Evolutionary conservation across 2,329 filamentous ascomycete genomes (phyloP), one percentile per base, ranked within the genome.

Genomic region (Thielaviopsis euricoi): DNA sequence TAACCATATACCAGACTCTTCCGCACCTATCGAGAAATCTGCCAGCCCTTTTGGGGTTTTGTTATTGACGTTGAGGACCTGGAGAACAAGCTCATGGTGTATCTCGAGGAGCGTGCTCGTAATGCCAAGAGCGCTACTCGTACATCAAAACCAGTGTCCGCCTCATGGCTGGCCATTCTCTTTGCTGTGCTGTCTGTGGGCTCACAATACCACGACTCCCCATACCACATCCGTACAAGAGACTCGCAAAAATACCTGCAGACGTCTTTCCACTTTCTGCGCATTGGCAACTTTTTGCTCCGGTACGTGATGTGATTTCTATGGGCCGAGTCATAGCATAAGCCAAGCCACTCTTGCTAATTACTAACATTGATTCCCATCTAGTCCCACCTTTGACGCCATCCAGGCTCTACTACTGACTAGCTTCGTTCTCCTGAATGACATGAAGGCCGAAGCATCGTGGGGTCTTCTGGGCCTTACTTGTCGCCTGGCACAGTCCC

Each of bases 361-460:
- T 15, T 26, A 17, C 51, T 23, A 17, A 61, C 64, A 6, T 64
- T 56, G 15, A 21, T 21, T 29, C 57, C 53, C 1, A 21, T 57
- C n/a, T 33, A 79, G 78, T 33, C 81, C 81, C 1, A 83, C 82
- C 0, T 74, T 84, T 46, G 81, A 85, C 65, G 82, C 80, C 4
- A 80, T 85, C 25, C 81, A 85, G 65, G 81, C 81, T 0, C 69
- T 85, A 48, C 70, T 85, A 1, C 73, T 85, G 50, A 80, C 79
- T 3, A 76, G 79, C 29, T 83, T 84, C 61, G 80, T 82, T 2
- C 70, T 85, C 1, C 70, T 83, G 25, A 85, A 85, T 62, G 81
- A 85, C 60, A 85, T 85, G 81, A 84, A 84, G 64, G 81, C 81
- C 1, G 81, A 85, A 64, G 81, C 80, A 0, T 83, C 81, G 0